phyloP scores from a whole-genome alignment of 768 basidiomycete species.

The Pholiota microspora region DNA sequence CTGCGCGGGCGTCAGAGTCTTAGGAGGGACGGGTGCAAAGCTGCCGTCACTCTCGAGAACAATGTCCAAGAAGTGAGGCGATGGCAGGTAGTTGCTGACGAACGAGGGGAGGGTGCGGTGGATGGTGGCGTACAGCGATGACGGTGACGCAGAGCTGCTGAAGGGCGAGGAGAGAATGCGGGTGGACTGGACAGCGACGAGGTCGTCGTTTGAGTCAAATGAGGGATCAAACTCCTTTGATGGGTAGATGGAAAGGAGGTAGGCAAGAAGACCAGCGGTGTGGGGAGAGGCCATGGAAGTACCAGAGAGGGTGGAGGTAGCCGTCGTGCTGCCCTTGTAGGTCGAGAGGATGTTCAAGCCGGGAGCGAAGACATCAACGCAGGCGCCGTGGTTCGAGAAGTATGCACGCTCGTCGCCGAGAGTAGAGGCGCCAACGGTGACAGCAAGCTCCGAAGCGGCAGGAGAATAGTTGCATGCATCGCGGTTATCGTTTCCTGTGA shows the following conservation, averaged over 20 bases:
- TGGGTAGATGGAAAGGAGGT: slow-evolving; percentile 88
- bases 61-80: slow-evolving; percentile 43
- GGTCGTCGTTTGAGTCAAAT: slow-evolving; percentile 34
- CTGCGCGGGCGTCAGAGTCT: slow-evolving; percentile 60
- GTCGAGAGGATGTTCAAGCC: slow-evolving; percentile 91
- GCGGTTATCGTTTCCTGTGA: slow-evolving; percentile 71
- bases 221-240: slow-evolving; percentile 58
- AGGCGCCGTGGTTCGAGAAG: slow-evolving; percentile 90
- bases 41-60: slow-evolving; percentile 19
- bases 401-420: slow-evolving; percentile 79
- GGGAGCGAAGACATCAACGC: slow-evolving; percentile 93
- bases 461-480: slow-evolving; percentile 95
- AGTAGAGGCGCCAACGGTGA: slow-evolving; percentile 93
- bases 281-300: slow-evolving; percentile 97
- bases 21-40: slow-evolving; percentile 39
- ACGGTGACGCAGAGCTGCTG: slow-evolving; percentile 25
- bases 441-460: slow-evolving; percentile 81
- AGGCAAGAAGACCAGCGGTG: slow-evolving; percentile 85
- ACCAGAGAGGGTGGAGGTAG: slow-evolving; percentile 80
- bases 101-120: slow-evolving; percentile 58
- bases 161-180: slow-evolving; percentile 25
- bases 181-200: slow-evolving; percentile 33
- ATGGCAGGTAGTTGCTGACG: slow-evolving; percentile 56
- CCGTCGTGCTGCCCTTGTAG: slow-evolving; percentile 61
- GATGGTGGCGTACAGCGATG: slow-evolving; percentile 51